Evolutionary conservation across 2,329 filamentous ascomycete genomes (phyloP), one percentile per base, ranked within the genome.

Genomic region (Cordyceps tenuipes): DNA sequence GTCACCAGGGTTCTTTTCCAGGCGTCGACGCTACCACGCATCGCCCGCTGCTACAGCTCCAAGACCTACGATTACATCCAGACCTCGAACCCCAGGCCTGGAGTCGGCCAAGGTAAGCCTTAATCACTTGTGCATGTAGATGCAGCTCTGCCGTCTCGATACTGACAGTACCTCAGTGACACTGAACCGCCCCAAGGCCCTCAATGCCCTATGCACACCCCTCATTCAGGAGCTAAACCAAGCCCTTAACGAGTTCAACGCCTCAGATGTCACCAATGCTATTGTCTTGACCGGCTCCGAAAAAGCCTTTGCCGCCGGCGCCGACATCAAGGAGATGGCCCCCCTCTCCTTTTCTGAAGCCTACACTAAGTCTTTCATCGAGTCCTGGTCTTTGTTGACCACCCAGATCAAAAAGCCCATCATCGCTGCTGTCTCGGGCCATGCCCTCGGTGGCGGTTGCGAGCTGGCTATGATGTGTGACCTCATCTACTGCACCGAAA

Each of bases 321-420:
- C 94, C 63, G 94, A 99, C 75, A 99, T 99, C 79, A 97, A 97
- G 76, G 94, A 99, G 76, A 99, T 99, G 94, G 89, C 91, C 34
- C 87, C 91, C 62, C 84, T 97, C 44, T 92, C 87, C 59, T 99
- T 99, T 76, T 84, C 89, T 64, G 79, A 87, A 65, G 93, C 94
- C 44, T 97, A 97, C 78, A 89, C 85, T 52, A 85, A 79, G 66
- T 90, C 95, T 71, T 99, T 99, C 75, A 97, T 99, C 74, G 91
- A 96, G 72, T 86, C 86, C 10, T 99, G 94, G 94, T 96, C 91
- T 6, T 82, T 88, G 64, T 83, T 97, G 51, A 89, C 91, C 29
- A 90, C 87, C 21, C 80, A 84, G 63, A 81, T 97, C 72, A 95
- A 96, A 77, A 97, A 95, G 73, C 94, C 94, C 58, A 85, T 97